Evolutionary conservation across 2,329 filamentous ascomycete species (phyloP), one percentile per base, ranked within the genome.

Genomic region (Chaetomium olivaceum): DNA sequence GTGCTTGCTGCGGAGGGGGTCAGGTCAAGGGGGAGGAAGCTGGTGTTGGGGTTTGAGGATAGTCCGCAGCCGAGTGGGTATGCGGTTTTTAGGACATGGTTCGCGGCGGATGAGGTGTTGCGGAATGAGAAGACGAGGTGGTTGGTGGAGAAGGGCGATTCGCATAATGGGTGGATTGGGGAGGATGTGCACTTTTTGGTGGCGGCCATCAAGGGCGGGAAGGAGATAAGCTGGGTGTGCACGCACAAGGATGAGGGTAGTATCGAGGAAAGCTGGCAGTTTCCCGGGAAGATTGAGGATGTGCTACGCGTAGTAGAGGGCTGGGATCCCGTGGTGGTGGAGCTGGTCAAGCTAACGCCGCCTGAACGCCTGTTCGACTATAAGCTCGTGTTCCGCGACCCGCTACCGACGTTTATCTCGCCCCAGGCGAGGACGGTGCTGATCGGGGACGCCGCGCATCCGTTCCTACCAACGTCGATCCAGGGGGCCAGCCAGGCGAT

Each of bases 181-280:
- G 79, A 80, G 14, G 82, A 85, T 64, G 79, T 83, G 2, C 81
- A 83, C 68, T 83, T 83, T 70, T 79, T 85, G 43, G 81, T 80
- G 7, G 83, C 82, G 2, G 80, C 81, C 0, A 79, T 85, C 64
- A 85, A 85, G 72, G 77, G 78, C 43, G 82, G 82, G 6, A 78
- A 79, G 57, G 82, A 85, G 66, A 81, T 85, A 68, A 81, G 78
- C 62, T 85, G 83, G 83, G 83, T 85, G 19, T 81, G 82, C 66
- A 85, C 83, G 43, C 71, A 73, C 64, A 70, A 77, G 65, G 81
- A 81, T 62, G 77, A 80, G n/a, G 76, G 74, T 16, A 77, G 81
- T 62, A 80, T 82, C 60, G 76, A 81, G 62, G 79, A 83, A 70
- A 80, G 77, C 56, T 82, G 79, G 79, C 78, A 77, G 55, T 77